Evolutionary conservation across 106 monocot genomes (phyloP).

Genomic region (Acorus calamus): DNA sequence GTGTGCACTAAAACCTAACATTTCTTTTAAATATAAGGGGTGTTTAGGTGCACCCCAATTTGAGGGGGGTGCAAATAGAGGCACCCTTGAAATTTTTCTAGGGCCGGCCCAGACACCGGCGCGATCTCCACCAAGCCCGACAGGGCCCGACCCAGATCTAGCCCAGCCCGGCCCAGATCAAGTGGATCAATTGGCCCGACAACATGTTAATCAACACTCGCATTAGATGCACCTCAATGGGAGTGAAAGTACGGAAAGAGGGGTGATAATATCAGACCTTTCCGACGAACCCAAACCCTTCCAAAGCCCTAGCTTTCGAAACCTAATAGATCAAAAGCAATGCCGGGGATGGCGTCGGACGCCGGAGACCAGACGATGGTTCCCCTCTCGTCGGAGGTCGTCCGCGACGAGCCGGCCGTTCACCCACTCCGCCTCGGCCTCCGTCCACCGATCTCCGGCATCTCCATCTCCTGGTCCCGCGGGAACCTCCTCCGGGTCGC

Average conservation of each 20-base stretch:
- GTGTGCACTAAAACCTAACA: too few species aligned
- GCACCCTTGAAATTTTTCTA: too few species aligned
- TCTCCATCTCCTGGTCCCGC: slow-evolving; percentile 61
- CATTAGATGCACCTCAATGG: not conserved
- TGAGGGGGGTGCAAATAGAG: too few species aligned
- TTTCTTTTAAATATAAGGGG: too few species aligned
- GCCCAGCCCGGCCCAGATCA: too few species aligned
- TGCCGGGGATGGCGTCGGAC: slow-evolving; percentile 42
- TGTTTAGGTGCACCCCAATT: too few species aligned
- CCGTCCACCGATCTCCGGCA: slow-evolving; percentile 48
- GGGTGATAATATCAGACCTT: not conserved
- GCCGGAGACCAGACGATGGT: slow-evolving; percentile 23
- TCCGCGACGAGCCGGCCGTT: slow-evolving; percentile 13
- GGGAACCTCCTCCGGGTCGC: slow-evolving; percentile 77
- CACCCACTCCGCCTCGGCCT: slow-evolving; percentile 56
- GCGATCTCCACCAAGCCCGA: too few species aligned
- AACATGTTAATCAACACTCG: too few species aligned
- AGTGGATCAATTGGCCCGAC: too few species aligned
- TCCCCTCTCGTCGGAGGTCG: slow-evolving; percentile 23
- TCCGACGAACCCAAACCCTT: not conserved
- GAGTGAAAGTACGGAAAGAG: not conserved
- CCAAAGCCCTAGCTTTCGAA: slow-evolving; percentile 12
- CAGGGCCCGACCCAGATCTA: too few species aligned
- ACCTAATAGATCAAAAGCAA: not conserved
- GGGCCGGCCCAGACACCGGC: too few species aligned